Evolutionary conservation across 768 basidiomycete species (phyloP).

Genomic region (Macrolepiota albuminosa): DNA sequence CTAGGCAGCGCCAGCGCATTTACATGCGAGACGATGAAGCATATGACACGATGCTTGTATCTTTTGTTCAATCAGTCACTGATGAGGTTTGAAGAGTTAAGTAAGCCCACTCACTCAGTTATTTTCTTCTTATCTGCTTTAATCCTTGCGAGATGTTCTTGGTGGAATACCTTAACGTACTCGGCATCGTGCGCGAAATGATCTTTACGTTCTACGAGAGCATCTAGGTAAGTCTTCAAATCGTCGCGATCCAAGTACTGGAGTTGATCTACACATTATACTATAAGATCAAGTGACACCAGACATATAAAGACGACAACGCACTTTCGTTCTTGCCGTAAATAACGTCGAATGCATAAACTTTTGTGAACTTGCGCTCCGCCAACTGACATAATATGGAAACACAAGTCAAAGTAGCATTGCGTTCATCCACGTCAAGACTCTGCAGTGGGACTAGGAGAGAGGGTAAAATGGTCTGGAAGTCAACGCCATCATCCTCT

Average conservation of each 20-base stretch:
- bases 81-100: not conserved
- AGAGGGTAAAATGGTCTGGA: slow-evolving; percentile 74
- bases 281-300: slow-evolving; percentile 2
- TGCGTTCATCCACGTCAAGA: slow-evolving; percentile 34
- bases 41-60: slow-evolving; percentile 66
- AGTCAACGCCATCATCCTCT: slow-evolving; percentile 56
- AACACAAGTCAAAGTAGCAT: slow-evolving; percentile 54
- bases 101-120: slow-evolving; percentile 36
- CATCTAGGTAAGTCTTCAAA: slow-evolving; percentile 50
- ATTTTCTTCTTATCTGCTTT: slow-evolving; percentile 55
- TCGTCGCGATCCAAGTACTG: slow-evolving; percentile 72
- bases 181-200: slow-evolving; percentile 56
- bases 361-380: slow-evolving; percentile 39
- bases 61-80: slow-evolving; percentile 29
- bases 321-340: slow-evolving; percentile 61
- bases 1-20: slow-evolving; percentile 45
- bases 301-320: slow-evolving; percentile 18
- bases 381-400: slow-evolving; percentile 37
- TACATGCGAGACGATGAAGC: slow-evolving; percentile 79
- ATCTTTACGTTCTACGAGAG: slow-evolving; percentile 43
- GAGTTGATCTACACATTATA: slow-evolving; percentile 32
- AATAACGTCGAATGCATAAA: slow-evolving; percentile 71
- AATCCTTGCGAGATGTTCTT: slow-evolving; percentile 42
- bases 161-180: slow-evolving; percentile 58
- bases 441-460: slow-evolving; percentile 59